phyloP scores from a whole-genome alignment of 129 eudicot species.

The Glebionis coronaria region DNA sequence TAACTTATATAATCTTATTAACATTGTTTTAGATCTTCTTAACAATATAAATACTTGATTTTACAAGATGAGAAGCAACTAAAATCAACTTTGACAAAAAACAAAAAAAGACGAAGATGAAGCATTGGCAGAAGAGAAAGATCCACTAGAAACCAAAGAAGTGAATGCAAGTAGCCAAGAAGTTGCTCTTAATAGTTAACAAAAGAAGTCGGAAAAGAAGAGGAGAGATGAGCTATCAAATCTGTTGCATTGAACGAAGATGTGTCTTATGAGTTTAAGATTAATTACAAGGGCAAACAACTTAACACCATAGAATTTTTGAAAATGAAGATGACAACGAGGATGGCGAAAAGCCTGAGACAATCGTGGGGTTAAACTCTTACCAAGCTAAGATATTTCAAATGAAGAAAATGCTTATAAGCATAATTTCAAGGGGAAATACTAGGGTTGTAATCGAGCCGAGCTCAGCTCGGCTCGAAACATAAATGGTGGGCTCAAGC shows the following conservation, averaged over 20 bases:
- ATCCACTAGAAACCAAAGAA: conserved; percentile 29
- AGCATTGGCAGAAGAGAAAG: conserved; percentile 52
- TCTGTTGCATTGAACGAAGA: conserved; percentile 24
- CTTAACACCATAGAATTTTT: too few relatives aligned
- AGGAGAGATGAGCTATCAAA: conserved; percentile 35
- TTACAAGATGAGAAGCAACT: conserved; percentile 41
- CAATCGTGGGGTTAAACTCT: too few relatives aligned
- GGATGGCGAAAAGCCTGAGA: too few relatives aligned
- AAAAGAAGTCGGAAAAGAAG: conserved; percentile 61
- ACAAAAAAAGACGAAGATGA: conserved; percentile 34
- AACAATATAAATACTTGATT: too few relatives aligned
- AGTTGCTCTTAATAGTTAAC: conserved; percentile 56
- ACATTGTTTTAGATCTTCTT: not conserved
- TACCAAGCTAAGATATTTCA: too few relatives aligned
- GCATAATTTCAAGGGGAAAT: too few relatives aligned
- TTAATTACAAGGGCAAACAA: conserved; percentile 42
- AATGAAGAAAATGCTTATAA: too few relatives aligned
- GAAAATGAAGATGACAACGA: too few relatives aligned
- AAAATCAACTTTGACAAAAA: conserved; percentile 18
- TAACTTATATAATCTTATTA: not conserved
- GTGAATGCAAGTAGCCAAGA: conserved; percentile 38
- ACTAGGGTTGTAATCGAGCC: too few relatives aligned
- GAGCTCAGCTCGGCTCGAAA: too few relatives aligned
- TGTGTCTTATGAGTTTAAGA: conserved; percentile 53
- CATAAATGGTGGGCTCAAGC: too few relatives aligned